Conservation (phyloP, 140 eudicot genomes). For the Cichorium intybus region DNA sequence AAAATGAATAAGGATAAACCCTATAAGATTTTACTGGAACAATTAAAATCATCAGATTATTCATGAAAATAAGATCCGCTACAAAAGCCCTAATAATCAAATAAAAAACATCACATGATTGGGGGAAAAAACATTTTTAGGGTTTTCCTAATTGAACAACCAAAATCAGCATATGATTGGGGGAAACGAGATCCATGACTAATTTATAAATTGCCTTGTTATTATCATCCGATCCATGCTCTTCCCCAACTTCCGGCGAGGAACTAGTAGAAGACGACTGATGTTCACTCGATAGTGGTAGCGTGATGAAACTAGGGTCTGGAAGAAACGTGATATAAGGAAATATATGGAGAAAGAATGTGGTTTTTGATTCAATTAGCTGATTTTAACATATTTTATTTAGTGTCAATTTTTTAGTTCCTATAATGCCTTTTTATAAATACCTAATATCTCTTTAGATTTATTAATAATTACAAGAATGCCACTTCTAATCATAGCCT, state of each 20-base stretch:
- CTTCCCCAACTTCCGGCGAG: conserved; percentile 30
- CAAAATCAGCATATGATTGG: neutral
- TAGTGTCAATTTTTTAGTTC: too few relatives aligned
- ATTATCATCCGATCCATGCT: conserved; percentile 16
- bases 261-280: conserved; percentile 32
- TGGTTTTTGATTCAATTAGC: too few relatives aligned
- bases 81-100: neutral
- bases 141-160: conserved; percentile 3
- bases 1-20: conserved; percentile 10
- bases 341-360: too few relatives aligned
- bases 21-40: neutral
- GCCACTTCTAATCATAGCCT: too few relatives aligned
- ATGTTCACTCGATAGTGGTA: conserved; percentile 35
- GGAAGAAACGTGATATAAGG: too few relatives aligned
- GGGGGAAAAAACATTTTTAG: neutral
- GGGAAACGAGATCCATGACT: conserved; percentile 17
- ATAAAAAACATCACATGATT: neutral
- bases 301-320: too few relatives aligned
- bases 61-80: conserved; percentile 3
- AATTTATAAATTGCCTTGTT: conserved; percentile 15
- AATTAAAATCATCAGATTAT: neutral
- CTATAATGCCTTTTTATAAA: too few relatives aligned
- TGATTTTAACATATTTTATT: too few relatives aligned
- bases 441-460: too few relatives aligned
- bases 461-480: too few relatives aligned